Evolutionary conservation across 2,329 filamentous ascomycete species (phyloP).

Genomic region (Exophiala xenobiotica): DNA sequence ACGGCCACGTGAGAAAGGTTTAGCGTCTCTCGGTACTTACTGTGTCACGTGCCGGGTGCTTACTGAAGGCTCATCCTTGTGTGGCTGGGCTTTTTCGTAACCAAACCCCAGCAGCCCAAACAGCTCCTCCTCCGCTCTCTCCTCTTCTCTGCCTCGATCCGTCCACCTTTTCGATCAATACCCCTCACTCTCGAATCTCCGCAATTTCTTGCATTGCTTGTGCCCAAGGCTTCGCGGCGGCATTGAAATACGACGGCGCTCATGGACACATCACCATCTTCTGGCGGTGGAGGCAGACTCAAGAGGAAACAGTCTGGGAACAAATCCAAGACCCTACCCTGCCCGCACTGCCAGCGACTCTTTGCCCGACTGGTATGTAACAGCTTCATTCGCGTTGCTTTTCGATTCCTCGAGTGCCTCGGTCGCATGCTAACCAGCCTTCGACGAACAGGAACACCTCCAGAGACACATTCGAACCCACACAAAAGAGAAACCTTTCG

Average conservation of each 20-base stretch:
- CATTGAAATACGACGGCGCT: background rate
- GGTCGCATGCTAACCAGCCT: constrained; percentile 12
- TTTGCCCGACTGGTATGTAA: constrained; percentile 43
- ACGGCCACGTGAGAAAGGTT: background rate
- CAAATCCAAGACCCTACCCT: constrained; percentile 48
- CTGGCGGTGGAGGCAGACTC: constrained; percentile 19
- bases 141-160: background rate
- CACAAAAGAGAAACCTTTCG: constrained; percentile 52
- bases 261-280: constrained; percentile 25
- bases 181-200: background rate
- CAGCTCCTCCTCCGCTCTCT: background rate
- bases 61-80: too few relatives aligned
- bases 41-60: background rate
- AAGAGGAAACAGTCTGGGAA: constrained; percentile 33
- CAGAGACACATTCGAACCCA: constrained; percentile 53
- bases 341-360: constrained; percentile 49
- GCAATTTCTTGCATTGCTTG: background rate
- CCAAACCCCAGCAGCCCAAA: too few relatives aligned
- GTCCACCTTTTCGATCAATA: background rate
- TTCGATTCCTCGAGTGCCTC: constrained; percentile 10
- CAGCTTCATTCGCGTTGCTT: constrained; percentile 1
- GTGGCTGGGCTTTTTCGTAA: too few relatives aligned
- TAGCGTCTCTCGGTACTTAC: background rate
- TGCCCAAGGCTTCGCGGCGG: background rate
- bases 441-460: constrained; percentile 44